These are phyloP conservation scores for Condylostoma magnum DNA, from an alignment of 169 alveolate genomes.

Conservation along the genomic window DNA sequence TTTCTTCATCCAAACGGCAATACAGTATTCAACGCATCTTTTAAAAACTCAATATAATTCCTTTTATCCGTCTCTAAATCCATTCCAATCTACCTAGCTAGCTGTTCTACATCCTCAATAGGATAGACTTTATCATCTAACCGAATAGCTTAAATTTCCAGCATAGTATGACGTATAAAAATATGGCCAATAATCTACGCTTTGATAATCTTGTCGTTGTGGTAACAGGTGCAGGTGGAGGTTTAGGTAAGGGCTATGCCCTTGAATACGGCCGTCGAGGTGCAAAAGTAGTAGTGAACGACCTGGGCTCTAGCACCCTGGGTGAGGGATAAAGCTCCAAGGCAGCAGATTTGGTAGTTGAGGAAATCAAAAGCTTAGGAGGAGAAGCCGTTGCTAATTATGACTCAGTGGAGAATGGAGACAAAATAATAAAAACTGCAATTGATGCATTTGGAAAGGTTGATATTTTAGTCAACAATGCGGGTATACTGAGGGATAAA, in stretches of 20 bases:
- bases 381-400: constrained; percentile 88
- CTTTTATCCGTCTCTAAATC: no score
- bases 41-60: no score
- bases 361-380: constrained; percentile 72
- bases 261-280: constrained; percentile 78
- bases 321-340: constrained; percentile 61
- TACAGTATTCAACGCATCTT: no score
- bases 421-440: constrained; percentile 83
- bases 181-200: constrained; percentile 36
- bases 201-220: constrained; percentile 74
- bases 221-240: constrained; percentile 87
- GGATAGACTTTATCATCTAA: no score
- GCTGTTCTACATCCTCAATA: no score
- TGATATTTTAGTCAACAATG: constrained; percentile 88
- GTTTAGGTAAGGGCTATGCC: constrained; percentile 86
- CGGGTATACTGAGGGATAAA: constrained; percentile 90
- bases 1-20: no score
- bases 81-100: no score
- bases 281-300: constrained; percentile 88
- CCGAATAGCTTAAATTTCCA: no score
- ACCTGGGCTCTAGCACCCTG: constrained; percentile 72
- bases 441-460: constrained; percentile 78
- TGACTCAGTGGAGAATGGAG: constrained; percentile 88
- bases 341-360: constrained; percentile 80
- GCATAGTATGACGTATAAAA: no score